Evolutionary conservation across 345 rosid species (phyloP), one percentile per base, ranked within the genome.

Genomic region (Citrus unshiu): DNA sequence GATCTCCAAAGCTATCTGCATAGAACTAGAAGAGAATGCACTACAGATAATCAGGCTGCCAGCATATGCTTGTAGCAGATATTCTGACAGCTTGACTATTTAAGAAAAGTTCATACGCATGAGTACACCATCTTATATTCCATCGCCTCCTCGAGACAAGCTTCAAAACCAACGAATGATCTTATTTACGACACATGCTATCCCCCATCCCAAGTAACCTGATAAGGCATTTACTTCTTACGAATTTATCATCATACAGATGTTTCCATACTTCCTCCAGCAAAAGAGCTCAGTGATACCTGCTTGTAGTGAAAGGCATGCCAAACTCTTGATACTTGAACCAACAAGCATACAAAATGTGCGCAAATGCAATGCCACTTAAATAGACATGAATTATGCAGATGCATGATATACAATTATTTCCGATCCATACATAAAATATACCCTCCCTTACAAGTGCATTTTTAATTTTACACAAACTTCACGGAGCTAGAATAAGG

Each of bases 121-220:
- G 58, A 77, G 74, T 54, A 79, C 67, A 75, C 75, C 82, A 39
- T 57, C 78, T 29, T 78, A 84, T 82, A 81, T 70, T 88, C 80
- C 80, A 81, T 78, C 79, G 64, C 81, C 71, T 68, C 12, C 85
- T 73, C 63, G 74, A 76, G 78, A 80, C 77, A 81, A 74, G 76
- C 76, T 72, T 84, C 80, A 77, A 76, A 81, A 78, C 83, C 84
- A 74, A 76, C 74, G 67, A 77, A 79, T 64, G 81, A 81, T 80
- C 87, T 29, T 80, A 19, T 64, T 46, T 74, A 73, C 78, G 70
- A 85, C 82, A 86, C 18, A 70, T 77, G 79, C 82, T 77, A 85
- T 82, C 87, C 83, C 83, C 84, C 87, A 73, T 61, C 81, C 86
- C 82, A 76, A n/a, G 83, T 83, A 80, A 87, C 83, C 89, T 79